These are phyloP conservation scores for Nigrospora oryzae DNA, from an alignment of 2,329 filamentous ascomycete species.

Conservation along the genomic window DNA sequence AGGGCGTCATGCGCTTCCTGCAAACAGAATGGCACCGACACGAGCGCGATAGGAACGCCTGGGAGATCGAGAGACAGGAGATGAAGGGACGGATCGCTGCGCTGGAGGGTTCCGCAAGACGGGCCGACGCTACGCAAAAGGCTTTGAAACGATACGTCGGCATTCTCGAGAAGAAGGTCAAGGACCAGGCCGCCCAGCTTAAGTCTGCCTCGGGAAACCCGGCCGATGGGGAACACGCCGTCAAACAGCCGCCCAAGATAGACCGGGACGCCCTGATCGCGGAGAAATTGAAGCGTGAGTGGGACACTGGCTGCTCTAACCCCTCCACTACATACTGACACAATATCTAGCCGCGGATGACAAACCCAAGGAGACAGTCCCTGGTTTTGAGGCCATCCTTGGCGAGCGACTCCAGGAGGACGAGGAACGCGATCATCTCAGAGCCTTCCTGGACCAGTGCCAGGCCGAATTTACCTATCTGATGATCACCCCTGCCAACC, in stretches of 20 bases:
- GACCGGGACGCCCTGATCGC: constrained; percentile 45
- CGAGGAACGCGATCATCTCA: constrained; percentile 42
- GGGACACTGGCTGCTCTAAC: constrained; percentile 3
- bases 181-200: constrained; percentile 68
- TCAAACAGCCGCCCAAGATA: constrained; percentile 27
- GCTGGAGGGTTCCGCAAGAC: constrained; percentile 81
- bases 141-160: constrained; percentile 83
- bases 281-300: constrained; percentile 48
- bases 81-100: constrained; percentile 97
- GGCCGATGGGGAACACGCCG: constrained; percentile 34
- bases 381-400: constrained; percentile 32
- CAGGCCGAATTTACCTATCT: constrained; percentile 60
- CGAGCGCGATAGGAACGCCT: constrained; percentile 93
- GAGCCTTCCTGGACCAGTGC: constrained; percentile 55
- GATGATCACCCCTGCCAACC: constrained; percentile 60
- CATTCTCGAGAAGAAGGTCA: constrained; percentile 82
- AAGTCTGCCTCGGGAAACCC: constrained; percentile 41
- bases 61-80: constrained; percentile 98
- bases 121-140: constrained; percentile 81
- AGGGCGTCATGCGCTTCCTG: constrained; percentile 95
- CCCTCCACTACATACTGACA: constrained; percentile 4
- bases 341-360: constrained; percentile 29
- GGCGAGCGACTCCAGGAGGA: constrained; percentile 19
- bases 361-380: constrained; percentile 25
- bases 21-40: constrained; percentile 99